phyloP scores from a whole-genome alignment of 805 yeast genomes.

The Wickerhamomyces alni region DNA sequence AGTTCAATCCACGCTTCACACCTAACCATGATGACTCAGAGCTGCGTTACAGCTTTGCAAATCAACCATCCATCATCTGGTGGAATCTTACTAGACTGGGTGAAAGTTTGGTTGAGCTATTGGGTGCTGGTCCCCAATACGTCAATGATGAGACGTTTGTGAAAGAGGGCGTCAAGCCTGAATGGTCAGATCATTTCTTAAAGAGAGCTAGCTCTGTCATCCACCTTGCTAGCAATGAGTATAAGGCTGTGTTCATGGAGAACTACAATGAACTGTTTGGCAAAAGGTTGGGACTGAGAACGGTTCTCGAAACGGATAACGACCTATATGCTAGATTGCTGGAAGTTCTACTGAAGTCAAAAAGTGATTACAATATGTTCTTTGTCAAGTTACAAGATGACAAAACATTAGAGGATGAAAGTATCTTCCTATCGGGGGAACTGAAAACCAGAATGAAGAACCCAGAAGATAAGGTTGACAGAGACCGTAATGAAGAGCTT shows the following conservation, averaged over 20 bases:
- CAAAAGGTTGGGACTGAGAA: conserved; percentile 60
- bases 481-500: conserved; percentile 36
- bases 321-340: conserved; percentile 35
- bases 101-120: conserved; percentile 72
- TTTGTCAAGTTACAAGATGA: conserved; percentile 57
- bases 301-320: conserved; percentile 33
- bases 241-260: conserved; percentile 53
- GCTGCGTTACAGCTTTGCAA: conserved; percentile 70
- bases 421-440: conserved; percentile 23
- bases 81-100: conserved; percentile 87
- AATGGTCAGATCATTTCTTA: conserved; percentile 44
- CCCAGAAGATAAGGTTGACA: conserved; percentile 25
- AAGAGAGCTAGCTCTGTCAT: conserved; percentile 62
- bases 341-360: conserved; percentile 51
- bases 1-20: conserved; percentile 72
- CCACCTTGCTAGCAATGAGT: conserved; percentile 57
- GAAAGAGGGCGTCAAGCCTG: conserved; percentile 39
- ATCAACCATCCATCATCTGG: conserved; percentile 84
- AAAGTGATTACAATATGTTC: conserved; percentile 75
- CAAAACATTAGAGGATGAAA: conserved; percentile 29
- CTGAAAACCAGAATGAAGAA: conserved; percentile 14
- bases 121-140: conserved; percentile 62
- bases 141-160: conserved; percentile 37
- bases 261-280: conserved; percentile 54
- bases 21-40: conserved; percentile 85